These are phyloP conservation scores for Parascedosporium putredinis DNA, from an alignment of 2,329 filamentous ascomycete species.

Conservation along the genomic window DNA sequence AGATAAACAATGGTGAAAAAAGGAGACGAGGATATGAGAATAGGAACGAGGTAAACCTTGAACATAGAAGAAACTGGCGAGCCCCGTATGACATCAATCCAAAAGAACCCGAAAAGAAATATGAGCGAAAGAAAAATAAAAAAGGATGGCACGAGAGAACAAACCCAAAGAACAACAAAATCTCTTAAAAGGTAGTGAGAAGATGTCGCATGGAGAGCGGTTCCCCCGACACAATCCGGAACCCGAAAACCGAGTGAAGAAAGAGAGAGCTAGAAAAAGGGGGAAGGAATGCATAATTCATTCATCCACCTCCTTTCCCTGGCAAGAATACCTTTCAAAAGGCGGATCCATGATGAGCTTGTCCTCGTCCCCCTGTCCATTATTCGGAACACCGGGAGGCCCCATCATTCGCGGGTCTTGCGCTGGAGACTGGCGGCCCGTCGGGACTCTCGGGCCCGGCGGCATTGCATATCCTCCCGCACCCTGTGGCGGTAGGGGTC, in stretches of 20 bases:
- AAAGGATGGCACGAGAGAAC: too few relatives aligned
- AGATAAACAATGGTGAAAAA: too few relatives aligned
- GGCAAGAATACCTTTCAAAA: conserved; percentile 8
- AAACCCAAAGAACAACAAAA: too few relatives aligned
- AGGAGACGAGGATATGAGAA: too few relatives aligned
- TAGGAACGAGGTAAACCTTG: too few relatives aligned
- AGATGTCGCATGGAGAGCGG: too few relatives aligned
- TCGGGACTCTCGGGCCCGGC: not conserved
- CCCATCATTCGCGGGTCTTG: not conserved
- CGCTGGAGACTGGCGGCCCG: not conserved
- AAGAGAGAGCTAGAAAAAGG: not conserved
- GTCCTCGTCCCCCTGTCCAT: not conserved
- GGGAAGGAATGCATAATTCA: not conserved
- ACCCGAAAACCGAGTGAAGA: not conserved
- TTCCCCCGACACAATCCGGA: not conserved
- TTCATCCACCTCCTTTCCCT: not conserved
- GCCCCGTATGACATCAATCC: too few relatives aligned
- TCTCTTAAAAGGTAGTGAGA: too few relatives aligned
- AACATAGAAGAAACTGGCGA: too few relatives aligned
- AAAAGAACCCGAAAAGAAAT: too few relatives aligned
- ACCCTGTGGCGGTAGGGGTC: not conserved
- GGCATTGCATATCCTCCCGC: not conserved
- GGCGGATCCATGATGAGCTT: conserved; percentile 2
- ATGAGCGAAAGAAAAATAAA: too few relatives aligned
- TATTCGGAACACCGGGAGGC: not conserved